Percentiles rank a stretch among this genome's conserved stretches.
These are phyloP conservation scores for Neofusicoccum sp. DNA, from an alignment of 2,329 filamentous ascomycete genomes.

Conservation along the genomic window DNA sequence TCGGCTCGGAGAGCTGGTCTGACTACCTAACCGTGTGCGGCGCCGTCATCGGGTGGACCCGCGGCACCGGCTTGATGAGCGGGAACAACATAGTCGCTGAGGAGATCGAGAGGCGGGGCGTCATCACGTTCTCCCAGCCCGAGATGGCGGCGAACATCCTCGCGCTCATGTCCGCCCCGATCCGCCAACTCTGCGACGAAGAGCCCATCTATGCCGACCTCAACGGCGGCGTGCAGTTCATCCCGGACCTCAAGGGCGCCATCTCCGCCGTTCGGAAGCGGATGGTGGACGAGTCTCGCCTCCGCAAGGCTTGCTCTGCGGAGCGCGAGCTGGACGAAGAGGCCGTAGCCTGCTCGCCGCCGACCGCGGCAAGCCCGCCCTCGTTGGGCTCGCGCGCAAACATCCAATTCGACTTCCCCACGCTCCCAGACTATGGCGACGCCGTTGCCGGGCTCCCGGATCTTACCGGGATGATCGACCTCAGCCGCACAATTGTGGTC, in stretches of 20 bases:
- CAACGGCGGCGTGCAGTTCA: not conserved
- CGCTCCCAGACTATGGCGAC: slow-evolving; percentile 27
- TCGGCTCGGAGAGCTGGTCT: slow-evolving; percentile 39
- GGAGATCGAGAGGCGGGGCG: slow-evolving; percentile 36
- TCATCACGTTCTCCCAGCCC: slow-evolving; percentile 40
- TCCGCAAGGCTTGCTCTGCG: not conserved
- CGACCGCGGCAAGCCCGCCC: not conserved
- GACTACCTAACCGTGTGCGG: slow-evolving; percentile 42
- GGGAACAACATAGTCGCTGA: slow-evolving; percentile 42
- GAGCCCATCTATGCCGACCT: not conserved
- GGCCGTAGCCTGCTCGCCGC: not conserved
- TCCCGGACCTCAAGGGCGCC: not conserved
- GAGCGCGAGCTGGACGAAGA: not conserved
- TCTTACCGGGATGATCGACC: slow-evolving; percentile 40
- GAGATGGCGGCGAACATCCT: slow-evolving; percentile 31
- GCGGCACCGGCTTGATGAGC: slow-evolving; percentile 46
- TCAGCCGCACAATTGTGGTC: slow-evolving; percentile 39
- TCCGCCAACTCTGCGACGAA: not conserved
- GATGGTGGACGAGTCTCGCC: too few species aligned
- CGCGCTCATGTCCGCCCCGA: not conserved
- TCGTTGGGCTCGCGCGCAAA: slow-evolving; percentile 1
- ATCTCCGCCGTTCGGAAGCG: not conserved
- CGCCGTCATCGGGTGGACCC: slow-evolving; percentile 47
- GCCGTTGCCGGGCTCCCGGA: slow-evolving; percentile 23
- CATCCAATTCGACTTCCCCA: slow-evolving; percentile 26